Evolutionary conservation across 257 asterid species (phyloP).

Genomic region (Handroanthus guayacan): DNA sequence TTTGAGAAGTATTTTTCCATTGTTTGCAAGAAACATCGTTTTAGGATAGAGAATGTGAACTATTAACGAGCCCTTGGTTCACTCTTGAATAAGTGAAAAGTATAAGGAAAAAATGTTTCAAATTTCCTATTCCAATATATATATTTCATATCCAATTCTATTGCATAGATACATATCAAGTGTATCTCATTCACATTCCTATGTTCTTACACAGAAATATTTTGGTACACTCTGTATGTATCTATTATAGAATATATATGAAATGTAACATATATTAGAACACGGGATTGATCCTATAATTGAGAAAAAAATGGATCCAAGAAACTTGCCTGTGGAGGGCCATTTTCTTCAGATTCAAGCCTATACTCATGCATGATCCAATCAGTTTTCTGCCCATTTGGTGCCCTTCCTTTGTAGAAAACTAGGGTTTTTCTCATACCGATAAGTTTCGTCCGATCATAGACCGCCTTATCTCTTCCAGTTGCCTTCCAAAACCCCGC

Average conservation of each 20-base stretch:
- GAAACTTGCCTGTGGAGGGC: constrained; percentile 62
- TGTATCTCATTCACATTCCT: too few relatives aligned
- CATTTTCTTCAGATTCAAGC: constrained; percentile 68
- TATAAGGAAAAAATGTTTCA: background rate
- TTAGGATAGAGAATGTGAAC: background rate
- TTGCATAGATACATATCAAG: too few relatives aligned
- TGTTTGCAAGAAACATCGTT: background rate
- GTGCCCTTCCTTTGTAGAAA: constrained; percentile 78
- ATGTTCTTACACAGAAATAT: too few relatives aligned
- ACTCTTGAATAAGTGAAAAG: background rate
- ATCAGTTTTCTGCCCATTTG: constrained; percentile 71
- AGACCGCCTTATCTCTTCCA: constrained; percentile 72
- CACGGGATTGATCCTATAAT: too few relatives aligned
- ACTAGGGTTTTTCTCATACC: constrained; percentile 86
- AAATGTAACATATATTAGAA: too few relatives aligned
- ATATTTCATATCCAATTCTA: too few relatives aligned
- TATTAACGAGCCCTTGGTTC: background rate
- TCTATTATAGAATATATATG: too few relatives aligned
- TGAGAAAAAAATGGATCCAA: background rate
- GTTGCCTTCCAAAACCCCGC: constrained; percentile 88
- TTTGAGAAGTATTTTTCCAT: background rate
- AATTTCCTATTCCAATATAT: too few relatives aligned
- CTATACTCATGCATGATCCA: constrained; percentile 86
- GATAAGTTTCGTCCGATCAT: constrained; percentile 54
- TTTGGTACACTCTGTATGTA: too few relatives aligned